Conservation (phyloP, 495 filamentous ascomycete species). For the Gamarada debralockiae region DNA sequence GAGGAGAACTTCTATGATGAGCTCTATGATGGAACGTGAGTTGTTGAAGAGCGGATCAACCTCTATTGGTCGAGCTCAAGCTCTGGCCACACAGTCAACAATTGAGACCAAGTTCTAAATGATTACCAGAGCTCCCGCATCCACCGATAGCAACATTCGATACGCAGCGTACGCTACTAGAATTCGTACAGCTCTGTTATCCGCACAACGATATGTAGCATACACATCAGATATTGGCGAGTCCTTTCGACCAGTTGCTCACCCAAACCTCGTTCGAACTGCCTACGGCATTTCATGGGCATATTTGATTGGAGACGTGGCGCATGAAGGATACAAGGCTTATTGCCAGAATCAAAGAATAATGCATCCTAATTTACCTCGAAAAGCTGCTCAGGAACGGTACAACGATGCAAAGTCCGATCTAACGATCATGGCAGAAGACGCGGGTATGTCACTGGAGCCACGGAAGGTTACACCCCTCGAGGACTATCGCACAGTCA, state of each 20-base stretch:
- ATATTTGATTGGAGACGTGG: constrained; percentile 87
- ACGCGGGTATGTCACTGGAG: constrained; percentile 12
- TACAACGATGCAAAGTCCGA: constrained; percentile 27
- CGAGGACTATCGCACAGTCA: constrained; percentile 87
- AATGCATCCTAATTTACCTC: constrained; percentile 23
- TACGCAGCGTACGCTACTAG: constrained; percentile 92
- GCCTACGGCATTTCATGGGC: constrained; percentile 93
- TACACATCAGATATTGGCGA: constrained; percentile 98
- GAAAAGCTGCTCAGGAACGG: constrained; percentile 24
- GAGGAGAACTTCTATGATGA: constrained; percentile 78
- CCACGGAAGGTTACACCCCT: constrained; percentile 63
- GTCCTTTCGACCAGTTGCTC: constrained; percentile 89
- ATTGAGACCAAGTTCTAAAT: constrained; percentile 8
- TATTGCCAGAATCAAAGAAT: constrained; percentile 71
- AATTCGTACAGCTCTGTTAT: constrained; percentile 81
- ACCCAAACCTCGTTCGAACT: constrained; percentile 71
- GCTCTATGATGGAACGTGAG: constrained; percentile 77
- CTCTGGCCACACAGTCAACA: neutral
- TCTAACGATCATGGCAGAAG: constrained; percentile 15
- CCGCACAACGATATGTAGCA: constrained; percentile 92
- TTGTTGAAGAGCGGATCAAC: neutral
- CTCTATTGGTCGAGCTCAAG: neutral
- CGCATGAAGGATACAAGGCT: constrained; percentile 92
- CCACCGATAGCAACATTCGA: constrained; percentile 79
- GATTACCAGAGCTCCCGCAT: constrained; percentile 60